Evolutionary conservation across 148 eudicot species (phyloP), one percentile per base, ranked within the genome.

Genomic region (Chenopodium formosanum): DNA sequence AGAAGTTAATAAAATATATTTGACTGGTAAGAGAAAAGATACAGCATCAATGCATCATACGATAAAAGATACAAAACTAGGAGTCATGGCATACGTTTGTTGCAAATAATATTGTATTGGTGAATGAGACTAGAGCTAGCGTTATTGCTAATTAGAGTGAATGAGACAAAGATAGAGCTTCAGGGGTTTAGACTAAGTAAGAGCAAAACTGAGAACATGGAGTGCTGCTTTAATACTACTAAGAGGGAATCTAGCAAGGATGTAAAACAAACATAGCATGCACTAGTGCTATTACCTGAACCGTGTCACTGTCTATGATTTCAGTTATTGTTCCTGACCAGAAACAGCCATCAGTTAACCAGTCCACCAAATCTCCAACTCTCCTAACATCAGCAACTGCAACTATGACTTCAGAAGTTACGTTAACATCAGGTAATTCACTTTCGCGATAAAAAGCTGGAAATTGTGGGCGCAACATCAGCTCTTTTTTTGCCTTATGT

Each of bases 321-420:
- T 92, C 79, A 84, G 88, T 90, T 40, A 95, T 58, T 56, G 78
- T 87, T 71, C 94, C 97, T 11, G 90, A 87, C 99, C 99, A 95
- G 78, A 78, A 92, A 86, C 91, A 88, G 68, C 81, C 89, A 72
- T 85, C 90, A 48, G 50, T 27, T 56, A 44, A 85, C 97, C 97
- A 90, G 81, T 95, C 99, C 72, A 92, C 97, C 85, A 89, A 62
- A 86, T 93, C 94, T 44, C 94, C 97, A 62, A 91, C 91, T 79
- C 86, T 90, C 97, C 97, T 92, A 53, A 16, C 79, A 79, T 90
- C 87, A 86, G 86, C 82, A 44, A 81, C 78, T 47, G 88, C 89
- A 79, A 94, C 91, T 25, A 82, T 70, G 6, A 80, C 87, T 84
- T 92, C 94, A 81, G 91, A 84, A 76, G 87, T 81, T 19, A 80